A percentile compares a stretch with the other conserved stretches of the same genome.
phyloP scores from a whole-genome alignment of 1,284 basidiomycete genomes.

The Leccinum subrobustum region DNA sequence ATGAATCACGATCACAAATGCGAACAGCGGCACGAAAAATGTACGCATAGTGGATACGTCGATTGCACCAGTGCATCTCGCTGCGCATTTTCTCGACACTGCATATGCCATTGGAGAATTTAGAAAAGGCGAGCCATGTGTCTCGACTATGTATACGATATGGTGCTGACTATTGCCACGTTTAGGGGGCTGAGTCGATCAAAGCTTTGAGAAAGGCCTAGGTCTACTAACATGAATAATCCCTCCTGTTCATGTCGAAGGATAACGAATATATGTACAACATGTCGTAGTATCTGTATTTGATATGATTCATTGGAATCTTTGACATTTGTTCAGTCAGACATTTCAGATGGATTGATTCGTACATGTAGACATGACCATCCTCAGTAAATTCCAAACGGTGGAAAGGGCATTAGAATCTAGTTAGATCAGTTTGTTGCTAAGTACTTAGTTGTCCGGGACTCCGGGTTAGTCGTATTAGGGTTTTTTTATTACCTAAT shows the following conservation, averaged over 20 bases:
- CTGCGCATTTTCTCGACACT: slow-evolving; percentile 19
- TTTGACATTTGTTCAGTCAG: not conserved
- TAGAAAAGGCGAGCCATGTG: slow-evolving; percentile 10
- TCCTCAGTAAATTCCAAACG: not conserved
- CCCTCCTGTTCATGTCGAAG: not conserved
- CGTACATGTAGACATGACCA: not conserved
- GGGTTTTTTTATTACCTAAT: not conserved
- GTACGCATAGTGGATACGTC: slow-evolving; percentile 21
- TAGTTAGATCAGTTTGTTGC: not conserved
- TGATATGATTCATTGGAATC: not conserved
- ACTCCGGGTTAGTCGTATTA: no score
- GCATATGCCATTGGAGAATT: slow-evolving; percentile 19
- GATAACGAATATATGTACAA: not conserved
- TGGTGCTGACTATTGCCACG: not conserved
- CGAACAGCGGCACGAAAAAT: slow-evolving; percentile 18
- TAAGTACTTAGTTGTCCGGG: no score
- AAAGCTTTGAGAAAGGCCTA: slow-evolving; percentile 1
- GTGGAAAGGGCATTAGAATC: not conserved
- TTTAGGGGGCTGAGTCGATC: slow-evolving; percentile 14
- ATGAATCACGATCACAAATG: not conserved
- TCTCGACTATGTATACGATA: not conserved
- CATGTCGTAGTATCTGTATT: slow-evolving; percentile 1
- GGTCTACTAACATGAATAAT: not conserved
- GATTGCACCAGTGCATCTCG: slow-evolving; percentile 14
- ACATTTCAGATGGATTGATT: not conserved